A percentile compares a stretch with the other conserved stretches of the same genome.
Evolutionary conservation across 352 stramenopile genomes (phyloP).

Genomic region (Hyaloperonospora brassicae): DNA sequence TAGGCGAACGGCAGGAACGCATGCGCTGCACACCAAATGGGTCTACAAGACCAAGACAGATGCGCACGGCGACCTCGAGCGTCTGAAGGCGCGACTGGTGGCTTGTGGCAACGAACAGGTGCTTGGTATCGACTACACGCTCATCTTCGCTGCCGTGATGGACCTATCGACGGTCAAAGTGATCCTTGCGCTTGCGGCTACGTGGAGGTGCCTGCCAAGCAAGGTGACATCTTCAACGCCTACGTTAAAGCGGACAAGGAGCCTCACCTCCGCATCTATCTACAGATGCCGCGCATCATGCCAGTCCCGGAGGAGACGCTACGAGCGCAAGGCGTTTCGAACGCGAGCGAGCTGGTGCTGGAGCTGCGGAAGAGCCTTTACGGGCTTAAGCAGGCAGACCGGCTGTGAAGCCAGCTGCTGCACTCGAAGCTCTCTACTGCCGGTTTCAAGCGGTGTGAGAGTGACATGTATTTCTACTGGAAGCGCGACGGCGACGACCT

Average conservation of each 20-base stretch:
- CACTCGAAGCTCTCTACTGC: conserved; percentile 12
- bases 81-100: too few species aligned
- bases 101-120: too few species aligned
- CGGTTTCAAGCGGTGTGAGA: conserved; percentile 9
- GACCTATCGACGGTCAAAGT: too few species aligned
- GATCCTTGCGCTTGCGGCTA: too few species aligned
- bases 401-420: conserved; percentile 22
- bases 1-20: neutral
- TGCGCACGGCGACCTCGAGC: too few species aligned
- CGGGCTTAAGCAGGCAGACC: conserved; percentile 20
- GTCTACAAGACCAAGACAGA: neutral
- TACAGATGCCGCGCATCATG: conserved; percentile 20
- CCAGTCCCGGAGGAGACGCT: neutral
- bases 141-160: too few species aligned
- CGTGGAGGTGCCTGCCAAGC: too few species aligned
- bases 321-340: conserved; percentile 1
- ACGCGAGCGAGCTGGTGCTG: conserved; percentile 1
- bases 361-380: conserved; percentile 2
- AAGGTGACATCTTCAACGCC: neutral
- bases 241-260: neutral
- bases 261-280: neutral
- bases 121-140: too few species aligned
- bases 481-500: neutral
- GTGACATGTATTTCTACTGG: conserved; percentile 27
- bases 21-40: neutral